phyloP scores from a whole-genome alignment of 306 rosid genomes.

The Inga leiocalycina region DNA sequence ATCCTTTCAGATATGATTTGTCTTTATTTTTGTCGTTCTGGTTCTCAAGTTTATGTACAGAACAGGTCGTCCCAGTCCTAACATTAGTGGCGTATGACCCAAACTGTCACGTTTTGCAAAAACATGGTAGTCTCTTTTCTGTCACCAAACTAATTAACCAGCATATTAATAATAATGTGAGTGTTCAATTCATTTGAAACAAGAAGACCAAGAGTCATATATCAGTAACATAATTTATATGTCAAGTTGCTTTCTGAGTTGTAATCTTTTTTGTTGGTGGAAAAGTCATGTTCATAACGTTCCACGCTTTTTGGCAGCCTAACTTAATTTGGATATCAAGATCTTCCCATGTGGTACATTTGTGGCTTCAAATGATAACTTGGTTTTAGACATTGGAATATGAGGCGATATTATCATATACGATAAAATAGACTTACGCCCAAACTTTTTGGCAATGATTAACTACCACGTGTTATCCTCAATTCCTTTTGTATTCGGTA shows the following conservation, averaged over 20 bases:
- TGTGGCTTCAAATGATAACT: conserved; percentile 11
- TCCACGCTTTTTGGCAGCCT: conserved; percentile 11
- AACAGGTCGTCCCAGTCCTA: too few relatives aligned
- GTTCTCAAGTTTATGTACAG: conserved; percentile 16
- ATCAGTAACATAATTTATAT: not conserved
- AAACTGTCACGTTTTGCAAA: too few relatives aligned
- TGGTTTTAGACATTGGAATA: conserved; percentile 25
- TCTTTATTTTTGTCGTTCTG: conserved; percentile 27
- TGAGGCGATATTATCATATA: not conserved
- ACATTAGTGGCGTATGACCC: too few relatives aligned
- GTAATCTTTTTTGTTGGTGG: not conserved
- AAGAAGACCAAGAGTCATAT: not conserved
- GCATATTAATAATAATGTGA: not conserved
- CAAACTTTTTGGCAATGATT: conserved; percentile 9
- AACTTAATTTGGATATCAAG: conserved; percentile 22
- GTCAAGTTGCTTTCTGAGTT: not conserved
- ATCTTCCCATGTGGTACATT: conserved; percentile 34
- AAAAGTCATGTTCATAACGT: not conserved
- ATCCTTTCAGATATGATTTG: conserved; percentile 44
- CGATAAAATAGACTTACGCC: not conserved
- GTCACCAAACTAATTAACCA: not conserved
- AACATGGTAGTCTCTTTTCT: too few relatives aligned
- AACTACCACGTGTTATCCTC: not conserved
- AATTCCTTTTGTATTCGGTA: not conserved
- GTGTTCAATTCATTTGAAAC: not conserved